phyloP scores from a whole-genome alignment of 2,329 filamentous ascomycete genomes.

The Fusarium avenaceum region DNA sequence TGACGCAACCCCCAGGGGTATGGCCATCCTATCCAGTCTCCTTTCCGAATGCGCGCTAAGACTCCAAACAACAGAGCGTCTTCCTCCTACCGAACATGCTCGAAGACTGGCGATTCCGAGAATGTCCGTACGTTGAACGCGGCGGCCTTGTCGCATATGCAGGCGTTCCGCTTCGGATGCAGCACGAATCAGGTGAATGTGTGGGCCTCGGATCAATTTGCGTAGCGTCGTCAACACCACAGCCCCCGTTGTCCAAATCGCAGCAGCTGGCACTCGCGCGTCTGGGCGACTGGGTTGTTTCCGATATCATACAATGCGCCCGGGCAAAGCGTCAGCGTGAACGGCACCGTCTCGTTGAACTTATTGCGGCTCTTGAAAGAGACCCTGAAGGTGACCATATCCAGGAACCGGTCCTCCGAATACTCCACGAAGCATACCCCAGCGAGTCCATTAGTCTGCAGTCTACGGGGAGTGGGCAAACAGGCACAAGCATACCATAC shows the following conservation, averaged over 20 bases:
- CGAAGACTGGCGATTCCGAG: constrained; percentile 60
- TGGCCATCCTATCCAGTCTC: neutral
- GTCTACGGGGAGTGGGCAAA: constrained; percentile 39
- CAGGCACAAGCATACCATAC: constrained; percentile 47
- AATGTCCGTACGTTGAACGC: constrained; percentile 57
- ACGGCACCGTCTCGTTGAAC: constrained; percentile 55
- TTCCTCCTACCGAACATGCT: constrained; percentile 59
- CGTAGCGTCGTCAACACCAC: constrained; percentile 55
- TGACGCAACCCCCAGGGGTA: constrained; percentile 54
- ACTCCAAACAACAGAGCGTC: constrained; percentile 47
- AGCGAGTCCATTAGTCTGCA: constrained; percentile 50
- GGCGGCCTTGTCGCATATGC: constrained; percentile 59
- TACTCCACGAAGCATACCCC: constrained; percentile 54
- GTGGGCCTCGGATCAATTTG: constrained; percentile 60
- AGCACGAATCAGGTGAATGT: constrained; percentile 56
- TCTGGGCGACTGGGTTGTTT: constrained; percentile 53
- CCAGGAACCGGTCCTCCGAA: constrained; percentile 46
- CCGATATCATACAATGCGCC: constrained; percentile 57
- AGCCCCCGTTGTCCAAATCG: constrained; percentile 50
- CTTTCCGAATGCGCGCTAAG: constrained; percentile 7
- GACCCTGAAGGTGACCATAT: constrained; percentile 36
- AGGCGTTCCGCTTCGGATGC: constrained; percentile 56
- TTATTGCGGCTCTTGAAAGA: constrained; percentile 49
- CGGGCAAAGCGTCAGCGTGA: constrained; percentile 56
- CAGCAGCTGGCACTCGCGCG: constrained; percentile 49